Percentiles rank a stretch among this genome's conserved stretches.
Conservation (phyloP, 768 basidiomycete species). For the Macrolepiota fuliginosa region DNA sequence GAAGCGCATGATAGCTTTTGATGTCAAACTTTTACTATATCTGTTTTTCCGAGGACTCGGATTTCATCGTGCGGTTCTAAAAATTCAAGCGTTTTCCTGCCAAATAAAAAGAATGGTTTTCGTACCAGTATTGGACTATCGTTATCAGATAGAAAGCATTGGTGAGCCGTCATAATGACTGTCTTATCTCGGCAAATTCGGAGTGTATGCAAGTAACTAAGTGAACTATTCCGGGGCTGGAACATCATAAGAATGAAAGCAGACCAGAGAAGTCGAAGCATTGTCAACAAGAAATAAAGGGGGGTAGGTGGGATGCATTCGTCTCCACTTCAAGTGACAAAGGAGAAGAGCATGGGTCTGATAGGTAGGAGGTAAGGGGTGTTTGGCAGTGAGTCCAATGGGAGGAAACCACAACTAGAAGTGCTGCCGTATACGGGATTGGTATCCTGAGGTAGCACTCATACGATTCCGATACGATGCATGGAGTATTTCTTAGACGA, state of each 20-base stretch:
- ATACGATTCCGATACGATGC: too few species aligned
- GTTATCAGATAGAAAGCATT: not conserved
- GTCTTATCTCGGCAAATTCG: conserved; percentile 1
- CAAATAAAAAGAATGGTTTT: not conserved
- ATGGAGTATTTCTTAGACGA: too few species aligned
- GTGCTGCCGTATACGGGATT: not conserved
- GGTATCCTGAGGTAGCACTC: too few species aligned
- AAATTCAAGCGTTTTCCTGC: too few species aligned
- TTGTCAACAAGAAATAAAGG: not conserved
- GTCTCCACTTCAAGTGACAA: not conserved
- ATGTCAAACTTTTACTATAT: too few species aligned
- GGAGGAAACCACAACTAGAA: conserved; percentile 11
- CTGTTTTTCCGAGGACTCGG: too few species aligned
- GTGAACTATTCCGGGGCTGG: not conserved
- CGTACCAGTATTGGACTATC: not conserved
- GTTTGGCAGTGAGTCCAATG: not conserved
- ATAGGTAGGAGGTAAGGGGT: not conserved
- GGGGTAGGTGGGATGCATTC: not conserved
- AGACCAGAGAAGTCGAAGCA: not conserved
- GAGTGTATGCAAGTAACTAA: not conserved
- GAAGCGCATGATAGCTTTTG: too few species aligned
- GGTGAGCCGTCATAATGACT: not conserved
- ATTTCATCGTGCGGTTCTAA: too few species aligned
- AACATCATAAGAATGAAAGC: not conserved
- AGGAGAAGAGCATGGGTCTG: not conserved